A percentile compares a stretch with the other conserved stretches of the same genome.
Conservation (phyloP, 2,329 filamentous ascomycete species). For the Trichoderma endophyticum region DNA sequence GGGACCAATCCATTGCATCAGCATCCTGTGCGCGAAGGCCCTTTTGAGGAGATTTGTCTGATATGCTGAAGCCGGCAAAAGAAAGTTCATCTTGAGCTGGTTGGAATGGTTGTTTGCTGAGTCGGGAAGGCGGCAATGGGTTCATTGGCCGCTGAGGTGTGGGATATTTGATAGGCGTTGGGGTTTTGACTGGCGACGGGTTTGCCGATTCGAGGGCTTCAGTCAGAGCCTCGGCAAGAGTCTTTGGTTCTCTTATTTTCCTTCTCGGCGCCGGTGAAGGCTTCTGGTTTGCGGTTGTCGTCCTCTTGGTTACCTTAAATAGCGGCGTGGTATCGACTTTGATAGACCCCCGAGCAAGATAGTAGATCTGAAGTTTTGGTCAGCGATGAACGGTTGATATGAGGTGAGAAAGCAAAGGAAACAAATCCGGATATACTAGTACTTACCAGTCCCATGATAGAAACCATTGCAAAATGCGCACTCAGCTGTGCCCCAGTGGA, state of each 20-base stretch:
- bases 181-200: slow-evolving; percentile 18
- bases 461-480: slow-evolving; percentile 54
- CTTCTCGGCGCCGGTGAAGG: slow-evolving; percentile 23
- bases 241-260: slow-evolving; percentile 36
- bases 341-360: slow-evolving; percentile 44
- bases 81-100: neutral
- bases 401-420: neutral
- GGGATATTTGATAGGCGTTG: slow-evolving; percentile 17
- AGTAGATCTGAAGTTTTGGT: slow-evolving; percentile 41
- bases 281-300: slow-evolving; percentile 28
- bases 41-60: slow-evolving; percentile 21
- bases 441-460: slow-evolving; percentile 53
- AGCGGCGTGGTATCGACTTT: slow-evolving; percentile 57
- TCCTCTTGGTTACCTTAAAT: slow-evolving; percentile 36
- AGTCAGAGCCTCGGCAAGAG: slow-evolving; percentile 41
- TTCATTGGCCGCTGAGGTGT: neutral
- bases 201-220: slow-evolving; percentile 32
- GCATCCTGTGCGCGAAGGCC: slow-evolving; percentile 36
- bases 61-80: slow-evolving; percentile 19
- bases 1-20: slow-evolving; percentile 73
- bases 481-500: slow-evolving; percentile 43
- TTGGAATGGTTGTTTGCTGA: neutral
- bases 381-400: slow-evolving; percentile 20
- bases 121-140: slow-evolving; percentile 2
- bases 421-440: neutral